A percentile compares a stretch with the other conserved stretches of the same genome.
phyloP scores from a whole-genome alignment of 805 yeast species.

The Komagataella mondaviorum region DNA sequence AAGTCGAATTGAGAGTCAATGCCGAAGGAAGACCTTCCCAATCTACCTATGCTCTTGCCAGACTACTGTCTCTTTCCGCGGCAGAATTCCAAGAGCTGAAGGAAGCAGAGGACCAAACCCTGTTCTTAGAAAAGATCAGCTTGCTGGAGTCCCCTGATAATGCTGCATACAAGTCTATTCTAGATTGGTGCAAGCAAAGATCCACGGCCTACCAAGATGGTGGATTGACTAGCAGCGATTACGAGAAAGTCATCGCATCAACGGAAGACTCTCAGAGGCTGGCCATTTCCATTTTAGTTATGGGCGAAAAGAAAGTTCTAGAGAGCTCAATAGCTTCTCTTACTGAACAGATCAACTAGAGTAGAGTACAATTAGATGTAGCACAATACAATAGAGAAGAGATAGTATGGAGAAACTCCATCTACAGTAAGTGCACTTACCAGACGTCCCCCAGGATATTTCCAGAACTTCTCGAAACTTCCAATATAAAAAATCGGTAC shows the following conservation, averaged over 20 bases:
- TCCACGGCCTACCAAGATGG: constrained; percentile 4
- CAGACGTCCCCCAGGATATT: neutral
- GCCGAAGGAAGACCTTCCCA: constrained; percentile 29
- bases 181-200: constrained; percentile 9
- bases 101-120: constrained; percentile 1
- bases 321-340: constrained; percentile 1
- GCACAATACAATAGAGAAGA: neutral
- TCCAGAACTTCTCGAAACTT: neutral
- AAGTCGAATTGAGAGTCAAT: constrained; percentile 24
- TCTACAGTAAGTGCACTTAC: neutral
- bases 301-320: constrained; percentile 5
- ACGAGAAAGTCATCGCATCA: constrained; percentile 7
- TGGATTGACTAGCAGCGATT: constrained; percentile 4
- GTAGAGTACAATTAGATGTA: neutral
- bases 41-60: constrained; percentile 28
- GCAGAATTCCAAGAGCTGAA: constrained; percentile 14
- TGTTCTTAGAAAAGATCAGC: neutral
- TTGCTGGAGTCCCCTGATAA: constrained; percentile 5
- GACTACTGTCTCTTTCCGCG: constrained; percentile 17
- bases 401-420: neutral
- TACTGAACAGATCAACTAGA: neutral
- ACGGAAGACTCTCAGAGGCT: neutral
- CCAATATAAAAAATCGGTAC: neutral
- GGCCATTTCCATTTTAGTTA: constrained; percentile 2
- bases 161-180: constrained; percentile 6